Percentiles rank a stretch among this genome's conserved stretches.
phyloP scores from a whole-genome alignment of 495 filamentous ascomycete genomes.

The Aspergillus homomorphus region DNA sequence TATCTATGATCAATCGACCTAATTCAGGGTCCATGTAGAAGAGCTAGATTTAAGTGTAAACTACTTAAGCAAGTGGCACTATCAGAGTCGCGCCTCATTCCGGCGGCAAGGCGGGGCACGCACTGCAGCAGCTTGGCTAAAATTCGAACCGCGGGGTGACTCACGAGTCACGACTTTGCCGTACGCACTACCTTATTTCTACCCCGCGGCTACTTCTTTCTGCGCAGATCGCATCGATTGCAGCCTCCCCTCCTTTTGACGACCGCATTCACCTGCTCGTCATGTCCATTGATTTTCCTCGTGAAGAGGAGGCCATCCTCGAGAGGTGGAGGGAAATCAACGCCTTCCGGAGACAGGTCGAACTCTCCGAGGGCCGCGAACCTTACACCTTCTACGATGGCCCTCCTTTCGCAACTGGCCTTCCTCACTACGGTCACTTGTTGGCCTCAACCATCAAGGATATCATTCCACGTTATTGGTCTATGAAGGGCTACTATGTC shows the following conservation, averaged over 20 bases:
- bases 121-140: constrained; percentile 22
- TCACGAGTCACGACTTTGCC: constrained; percentile 21
- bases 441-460: constrained; percentile 97
- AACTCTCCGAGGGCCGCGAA: constrained; percentile 66
- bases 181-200: constrained; percentile 19
- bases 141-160: constrained; percentile 33
- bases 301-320: constrained; percentile 81
- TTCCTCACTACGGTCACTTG: constrained; percentile 95
- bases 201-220: constrained; percentile 25
- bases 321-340: constrained; percentile 83
- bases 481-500: constrained; percentile 92
- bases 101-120: constrained; percentile 1
- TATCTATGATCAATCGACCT: too few species aligned
- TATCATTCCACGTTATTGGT: constrained; percentile 95
- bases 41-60: too few species aligned
- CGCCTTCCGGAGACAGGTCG: constrained; percentile 76
- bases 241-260: constrained; percentile 16
- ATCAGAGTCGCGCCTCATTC: background rate
- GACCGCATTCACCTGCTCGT: constrained; percentile 12
- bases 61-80: too few species aligned
- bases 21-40: too few species aligned
- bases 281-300: constrained; percentile 91
- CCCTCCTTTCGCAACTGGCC: constrained; percentile 64
- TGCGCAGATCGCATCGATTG: constrained; percentile 18
- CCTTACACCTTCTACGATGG: constrained; percentile 69